phyloP scores from a whole-genome alignment of 2,329 filamentous ascomycete genomes.

The Aureobasidium namibiae region DNA sequence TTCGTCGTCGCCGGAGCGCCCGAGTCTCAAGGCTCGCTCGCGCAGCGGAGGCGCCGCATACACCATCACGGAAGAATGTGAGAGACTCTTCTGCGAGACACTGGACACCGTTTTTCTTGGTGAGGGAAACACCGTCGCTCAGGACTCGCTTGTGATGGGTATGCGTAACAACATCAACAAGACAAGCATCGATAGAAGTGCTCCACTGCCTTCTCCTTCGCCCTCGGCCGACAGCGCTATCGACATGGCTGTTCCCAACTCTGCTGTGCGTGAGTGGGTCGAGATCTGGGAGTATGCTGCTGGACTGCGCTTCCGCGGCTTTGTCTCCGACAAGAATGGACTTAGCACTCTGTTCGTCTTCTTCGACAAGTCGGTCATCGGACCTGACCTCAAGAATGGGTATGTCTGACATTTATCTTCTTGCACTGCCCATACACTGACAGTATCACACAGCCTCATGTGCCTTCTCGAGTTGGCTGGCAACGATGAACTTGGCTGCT shows the following conservation, averaged over 20 bases:
- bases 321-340: slow-evolving; percentile 61
- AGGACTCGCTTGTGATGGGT: slow-evolving; percentile 84
- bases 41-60: slow-evolving; percentile 81
- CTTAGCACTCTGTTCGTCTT: slow-evolving; percentile 79
- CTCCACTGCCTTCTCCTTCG: slow-evolving; percentile 25
- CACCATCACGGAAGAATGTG: slow-evolving; percentile 98
- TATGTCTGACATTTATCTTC: slow-evolving; percentile 39
- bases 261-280: slow-evolving; percentile 54
- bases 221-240: slow-evolving; percentile 27
- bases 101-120: slow-evolving; percentile 89
- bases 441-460: slow-evolving; percentile 55
- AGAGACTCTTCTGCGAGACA: slow-evolving; percentile 99
- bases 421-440: slow-evolving; percentile 21
- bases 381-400: slow-evolving; percentile 78
- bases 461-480: slow-evolving; percentile 83
- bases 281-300: slow-evolving; percentile 81
- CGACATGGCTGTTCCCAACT: slow-evolving; percentile 12
- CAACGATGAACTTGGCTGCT: slow-evolving; percentile 61
- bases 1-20: slow-evolving; percentile 18
- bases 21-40: slow-evolving; percentile 22
- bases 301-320: slow-evolving; percentile 77
- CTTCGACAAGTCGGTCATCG: slow-evolving; percentile 66
- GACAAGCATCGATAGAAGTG: slow-evolving; percentile 19
- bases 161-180: slow-evolving; percentile 40
- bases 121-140: slow-evolving; percentile 73